Conservation (phyloP, 208 protist species). For the Wallacemonas sp. region DNA sequence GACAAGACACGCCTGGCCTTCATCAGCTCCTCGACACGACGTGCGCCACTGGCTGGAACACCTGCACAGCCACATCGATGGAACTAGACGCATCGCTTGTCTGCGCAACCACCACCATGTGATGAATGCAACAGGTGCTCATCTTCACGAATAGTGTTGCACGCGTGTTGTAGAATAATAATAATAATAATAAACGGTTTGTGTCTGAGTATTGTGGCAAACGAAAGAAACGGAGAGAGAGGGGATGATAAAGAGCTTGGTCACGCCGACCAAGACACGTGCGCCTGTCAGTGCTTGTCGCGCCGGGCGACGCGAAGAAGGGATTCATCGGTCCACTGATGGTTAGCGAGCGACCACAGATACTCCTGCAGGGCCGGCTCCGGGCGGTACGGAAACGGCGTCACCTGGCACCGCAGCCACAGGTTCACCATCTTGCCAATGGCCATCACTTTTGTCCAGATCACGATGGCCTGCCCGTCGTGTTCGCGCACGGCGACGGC, state of each 20-base stretch:
- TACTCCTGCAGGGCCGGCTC: constrained; percentile 53
- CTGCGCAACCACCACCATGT: too few species aligned
- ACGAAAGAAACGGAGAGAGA: constrained; percentile 7
- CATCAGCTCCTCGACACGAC: too few species aligned
- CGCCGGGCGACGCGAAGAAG: constrained; percentile 35
- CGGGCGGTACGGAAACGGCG: constrained; percentile 44
- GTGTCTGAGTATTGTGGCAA: too few species aligned
- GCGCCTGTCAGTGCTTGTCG: constrained; percentile 16
- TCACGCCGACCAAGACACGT: too few species aligned
- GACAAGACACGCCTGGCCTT: too few species aligned
- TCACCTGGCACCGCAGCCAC: constrained; percentile 67
- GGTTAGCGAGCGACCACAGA: constrained; percentile 43
- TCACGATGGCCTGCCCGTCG: constrained; percentile 50
- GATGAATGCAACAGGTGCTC: too few species aligned
- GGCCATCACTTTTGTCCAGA: constrained; percentile 62
- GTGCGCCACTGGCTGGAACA: too few species aligned
- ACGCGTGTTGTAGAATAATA: too few species aligned
- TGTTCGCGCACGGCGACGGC: constrained; percentile 28
- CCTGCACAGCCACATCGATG: too few species aligned
- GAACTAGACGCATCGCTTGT: too few species aligned
- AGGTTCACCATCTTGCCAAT: constrained; percentile 48
- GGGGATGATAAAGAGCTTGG: constrained; percentile 1
- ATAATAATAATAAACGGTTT: too few species aligned
- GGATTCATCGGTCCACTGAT: constrained; percentile 45
- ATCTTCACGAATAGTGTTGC: too few species aligned